Base-by-base conservation (phyloP, 805 yeast species). In the Cyberlindnera americana region DNA sequence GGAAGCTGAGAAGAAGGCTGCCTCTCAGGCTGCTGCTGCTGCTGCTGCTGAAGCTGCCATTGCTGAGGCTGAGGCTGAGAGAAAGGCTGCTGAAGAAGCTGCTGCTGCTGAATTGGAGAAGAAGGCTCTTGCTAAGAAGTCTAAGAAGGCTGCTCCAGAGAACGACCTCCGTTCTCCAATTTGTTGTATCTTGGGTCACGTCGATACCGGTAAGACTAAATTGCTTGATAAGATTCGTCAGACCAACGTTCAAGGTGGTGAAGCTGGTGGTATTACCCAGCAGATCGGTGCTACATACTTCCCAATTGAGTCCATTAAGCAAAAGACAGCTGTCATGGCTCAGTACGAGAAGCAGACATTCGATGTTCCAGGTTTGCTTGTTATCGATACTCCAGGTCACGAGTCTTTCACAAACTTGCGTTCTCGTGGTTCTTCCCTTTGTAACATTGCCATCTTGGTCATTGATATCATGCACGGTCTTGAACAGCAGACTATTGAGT, bases 241-340 rank as follows among this genome's bases (percentile, higher is more conserved):
- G 72, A 93, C 98, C 29, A 93, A 93, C 60, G 99, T 93, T 46
- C 99, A 93, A 72, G 99, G 97, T 64, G 99, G 99, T 61, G 99
- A 93, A 72, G 99, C 99, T 40, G 99, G 99, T 73, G 99, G 99
- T 73, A 93, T 93, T 64, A 93, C 99, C 50, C 99, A 93, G 76
- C 99, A 93, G 70, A 93, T 93, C 61, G 99, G 99, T 78, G 99
- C 99, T 41, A 93, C 99, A 17, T 93, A 93, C 65, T 93, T 93
- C 87, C 99, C 99, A 46, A 89, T 93, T 52, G 95, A 84, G 22
- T 89, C 97, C 30, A 87, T 93, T 57, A 81, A 82, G 65, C 80
- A 80, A 59, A 93, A 93, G 70, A 93, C 98, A 19, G 83, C 79
- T 33, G 95, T 84, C 36, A 91, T 93, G 97, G 78, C 85, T 41